These are phyloP conservation scores for Crithidia bombi DNA, from an alignment of 208 protist species.

Conservation along the genomic window DNA sequence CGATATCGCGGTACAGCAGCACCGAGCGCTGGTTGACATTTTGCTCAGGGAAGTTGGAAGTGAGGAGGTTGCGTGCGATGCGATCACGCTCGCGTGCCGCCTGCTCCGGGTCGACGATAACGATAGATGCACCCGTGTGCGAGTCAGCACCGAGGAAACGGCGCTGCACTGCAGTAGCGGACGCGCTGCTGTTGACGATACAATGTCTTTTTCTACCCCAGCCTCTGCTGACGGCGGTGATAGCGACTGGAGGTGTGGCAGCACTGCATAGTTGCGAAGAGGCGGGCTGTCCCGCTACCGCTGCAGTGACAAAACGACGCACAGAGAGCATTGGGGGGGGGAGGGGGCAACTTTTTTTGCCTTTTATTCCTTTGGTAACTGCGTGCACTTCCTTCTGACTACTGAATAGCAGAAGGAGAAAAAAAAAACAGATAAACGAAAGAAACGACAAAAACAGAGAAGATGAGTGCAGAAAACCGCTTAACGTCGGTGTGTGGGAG, in stretches of 20 bases:
- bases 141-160: constrained; percentile 36
- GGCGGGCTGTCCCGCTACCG: background rate
- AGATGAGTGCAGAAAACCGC: background rate
- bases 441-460: background rate
- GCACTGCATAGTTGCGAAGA: constrained; percentile 6
- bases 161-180: constrained; percentile 16
- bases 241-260: background rate
- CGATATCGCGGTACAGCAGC: constrained; percentile 49
- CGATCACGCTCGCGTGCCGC: constrained; percentile 71
- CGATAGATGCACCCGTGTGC: constrained; percentile 54
- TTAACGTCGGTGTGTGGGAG: background rate
- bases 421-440: constrained; percentile 11
- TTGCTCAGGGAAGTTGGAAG: constrained; percentile 45
- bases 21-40: constrained; percentile 33
- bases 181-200: background rate
- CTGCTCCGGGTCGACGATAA: constrained; percentile 55
- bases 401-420: background rate
- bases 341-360: background rate
- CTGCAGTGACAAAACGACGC: constrained; percentile 13
- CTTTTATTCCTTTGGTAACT: constrained; percentile 13
- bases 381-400: background rate
- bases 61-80: constrained; percentile 63
- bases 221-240: background rate
- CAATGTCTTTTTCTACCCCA: background rate
- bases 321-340: constrained; percentile 16